These are phyloP conservation scores for Aspergillus arachidicola DNA, from an alignment of 2,329 filamentous ascomycete genomes.

Conservation along the genomic window DNA sequence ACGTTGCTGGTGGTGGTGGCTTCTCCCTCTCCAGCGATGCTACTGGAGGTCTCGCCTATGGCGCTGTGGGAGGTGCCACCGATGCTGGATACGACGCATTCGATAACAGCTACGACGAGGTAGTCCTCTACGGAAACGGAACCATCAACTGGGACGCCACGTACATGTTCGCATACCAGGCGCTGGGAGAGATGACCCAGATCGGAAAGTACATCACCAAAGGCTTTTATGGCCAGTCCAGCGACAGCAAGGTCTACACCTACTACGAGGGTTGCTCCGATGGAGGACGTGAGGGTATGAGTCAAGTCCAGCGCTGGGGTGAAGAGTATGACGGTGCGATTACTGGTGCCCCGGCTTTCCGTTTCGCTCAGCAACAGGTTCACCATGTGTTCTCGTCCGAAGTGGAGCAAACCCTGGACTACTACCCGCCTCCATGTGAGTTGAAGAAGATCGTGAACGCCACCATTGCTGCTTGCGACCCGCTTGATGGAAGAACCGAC, in stretches of 20 bases:
- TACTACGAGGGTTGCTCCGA: slow-evolving; percentile 61
- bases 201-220: slow-evolving; percentile 50
- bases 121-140: slow-evolving; percentile 52
- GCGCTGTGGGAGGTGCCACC: slow-evolving; percentile 45
- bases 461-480: slow-evolving; percentile 59
- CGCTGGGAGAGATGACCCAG: slow-evolving; percentile 54
- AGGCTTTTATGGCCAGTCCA: slow-evolving; percentile 42
- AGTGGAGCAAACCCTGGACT: slow-evolving; percentile 45
- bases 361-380: slow-evolving; percentile 48
- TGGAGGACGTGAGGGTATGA: slow-evolving; percentile 57
- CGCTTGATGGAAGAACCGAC: slow-evolving; percentile 57
- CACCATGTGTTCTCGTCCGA: slow-evolving; percentile 43
- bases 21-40: slow-evolving; percentile 42
- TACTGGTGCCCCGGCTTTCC: slow-evolving; percentile 52
- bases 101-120: slow-evolving; percentile 37
- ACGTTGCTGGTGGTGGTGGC: slow-evolving; percentile 49
- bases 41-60: slow-evolving; percentile 47
- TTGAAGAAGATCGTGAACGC: slow-evolving; percentile 48
- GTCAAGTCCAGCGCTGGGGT: slow-evolving; percentile 54
- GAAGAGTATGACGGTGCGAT: slow-evolving; percentile 52
- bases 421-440: slow-evolving; percentile 45
- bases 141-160: slow-evolving; percentile 41
- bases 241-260: slow-evolving; percentile 35
- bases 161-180: slow-evolving; percentile 49
- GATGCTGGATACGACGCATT: slow-evolving; percentile 51